A percentile compares a stretch with the other conserved stretches of the same genome.
Evolutionary conservation across 164 flowering plant species (phyloP).

Genomic region (Houttuynia cordata): DNA sequence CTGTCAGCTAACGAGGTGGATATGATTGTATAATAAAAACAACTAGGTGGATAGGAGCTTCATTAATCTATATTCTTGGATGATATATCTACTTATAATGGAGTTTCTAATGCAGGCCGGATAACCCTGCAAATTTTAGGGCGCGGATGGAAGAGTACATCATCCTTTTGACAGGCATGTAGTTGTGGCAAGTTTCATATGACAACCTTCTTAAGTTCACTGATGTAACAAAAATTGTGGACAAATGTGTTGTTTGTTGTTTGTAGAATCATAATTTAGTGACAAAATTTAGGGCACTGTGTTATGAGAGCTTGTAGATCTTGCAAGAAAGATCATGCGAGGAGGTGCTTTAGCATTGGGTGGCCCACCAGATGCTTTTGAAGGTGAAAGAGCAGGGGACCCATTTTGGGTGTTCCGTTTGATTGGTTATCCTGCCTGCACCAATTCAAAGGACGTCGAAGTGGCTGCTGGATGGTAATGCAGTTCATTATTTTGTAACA

Average conservation of each 20-base stretch:
- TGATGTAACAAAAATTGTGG: background rate
- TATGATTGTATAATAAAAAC: too few relatives aligned
- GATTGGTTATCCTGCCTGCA: slow-evolving; percentile 70
- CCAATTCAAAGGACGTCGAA: slow-evolving; percentile 21
- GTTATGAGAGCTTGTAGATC: slow-evolving; percentile 55
- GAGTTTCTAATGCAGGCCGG: slow-evolving; percentile 45
- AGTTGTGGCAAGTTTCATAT: background rate
- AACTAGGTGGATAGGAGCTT: too few relatives aligned
- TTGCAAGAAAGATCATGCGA: slow-evolving; percentile 70
- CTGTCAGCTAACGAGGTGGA: too few relatives aligned
- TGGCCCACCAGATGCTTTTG: slow-evolving; percentile 61
- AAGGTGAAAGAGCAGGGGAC: slow-evolving; percentile 71
- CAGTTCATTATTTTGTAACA: too few relatives aligned
- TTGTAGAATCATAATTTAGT: too few relatives aligned
- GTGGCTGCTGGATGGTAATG: slow-evolving; percentile 70
- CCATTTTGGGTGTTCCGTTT: slow-evolving; percentile 86
- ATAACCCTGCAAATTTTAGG: slow-evolving; percentile 45
- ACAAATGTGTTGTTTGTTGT: background rate
- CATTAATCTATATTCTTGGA: too few relatives aligned
- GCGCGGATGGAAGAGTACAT: slow-evolving; percentile 68
- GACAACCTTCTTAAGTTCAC: background rate
- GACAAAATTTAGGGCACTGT: too few relatives aligned
- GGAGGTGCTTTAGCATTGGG: slow-evolving; percentile 90
- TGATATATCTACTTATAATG: too few relatives aligned
- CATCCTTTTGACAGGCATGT: slow-evolving; percentile 62